Percentiles rank a stretch among this genome's conserved stretches.
These are phyloP conservation scores for Amylostereum areolatum DNA, from an alignment of 1,284 basidiomycete genomes.

Conservation along the genomic window DNA sequence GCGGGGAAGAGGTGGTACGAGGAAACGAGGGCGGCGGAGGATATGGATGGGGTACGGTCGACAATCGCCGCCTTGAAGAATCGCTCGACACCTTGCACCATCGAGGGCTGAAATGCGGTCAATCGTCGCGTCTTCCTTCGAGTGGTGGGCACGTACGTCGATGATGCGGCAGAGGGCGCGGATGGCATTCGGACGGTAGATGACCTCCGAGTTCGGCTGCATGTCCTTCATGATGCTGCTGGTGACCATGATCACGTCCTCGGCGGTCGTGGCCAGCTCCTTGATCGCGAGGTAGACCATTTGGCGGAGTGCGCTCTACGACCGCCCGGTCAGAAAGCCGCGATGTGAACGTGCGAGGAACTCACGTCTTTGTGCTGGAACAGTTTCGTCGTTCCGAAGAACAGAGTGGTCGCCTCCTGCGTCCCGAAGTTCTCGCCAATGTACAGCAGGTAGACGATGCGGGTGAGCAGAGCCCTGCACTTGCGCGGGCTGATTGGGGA, in stretches of 20 bases:
- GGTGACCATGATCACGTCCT: conserved; percentile 99
- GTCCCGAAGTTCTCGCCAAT: conserved; percentile 93
- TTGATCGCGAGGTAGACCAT: conserved; percentile 99
- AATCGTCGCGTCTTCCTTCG: not conserved
- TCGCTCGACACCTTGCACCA: conserved; percentile 97
- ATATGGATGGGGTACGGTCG: conserved; percentile 93
- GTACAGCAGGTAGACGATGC: conserved; percentile 95
- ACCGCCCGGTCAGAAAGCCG: conserved; percentile 6
- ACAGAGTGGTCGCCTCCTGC: conserved; percentile 95
- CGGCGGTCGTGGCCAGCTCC: conserved; percentile 92
- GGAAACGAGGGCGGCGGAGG: conserved; percentile 94
- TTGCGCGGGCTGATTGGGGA: conserved; percentile 96
- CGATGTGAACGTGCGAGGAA: conserved; percentile 13
- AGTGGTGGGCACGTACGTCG: conserved; percentile 61
- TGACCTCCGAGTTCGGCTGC: conserved; percentile 98
- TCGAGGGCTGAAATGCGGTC: conserved; percentile 62
- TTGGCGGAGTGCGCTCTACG: conserved; percentile 88
- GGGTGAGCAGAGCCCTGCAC: conserved; percentile 93
- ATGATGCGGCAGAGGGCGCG: conserved; percentile 95
- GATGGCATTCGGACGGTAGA: conserved; percentile 97
- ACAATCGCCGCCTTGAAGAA: conserved; percentile 99
- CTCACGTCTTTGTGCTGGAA: conserved; percentile 99
- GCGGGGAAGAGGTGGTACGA: conserved; percentile 95
- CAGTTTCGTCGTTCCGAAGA: conserved; percentile 98
- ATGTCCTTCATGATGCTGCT: conserved; percentile 99